Conservation (phyloP, 129 eudicot species). For the Lonicera japonica region DNA sequence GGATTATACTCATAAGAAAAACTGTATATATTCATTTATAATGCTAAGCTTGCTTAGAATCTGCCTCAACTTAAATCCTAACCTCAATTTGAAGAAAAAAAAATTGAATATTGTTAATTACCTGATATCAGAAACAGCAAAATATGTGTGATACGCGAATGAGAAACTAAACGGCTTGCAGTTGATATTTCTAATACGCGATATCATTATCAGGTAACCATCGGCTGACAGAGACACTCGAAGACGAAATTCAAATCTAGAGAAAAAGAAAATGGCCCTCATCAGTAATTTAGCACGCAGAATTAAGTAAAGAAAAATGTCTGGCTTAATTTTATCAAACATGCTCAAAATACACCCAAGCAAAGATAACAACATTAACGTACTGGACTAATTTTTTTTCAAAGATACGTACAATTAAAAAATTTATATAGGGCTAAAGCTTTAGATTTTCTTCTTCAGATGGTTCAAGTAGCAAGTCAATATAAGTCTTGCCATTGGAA, state of each 20-base stretch:
- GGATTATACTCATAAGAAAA: neutral
- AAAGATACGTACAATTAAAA: neutral
- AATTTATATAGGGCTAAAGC: constrained; percentile 78
- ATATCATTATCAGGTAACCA: constrained; percentile 58
- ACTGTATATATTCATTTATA: neutral
- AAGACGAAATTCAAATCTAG: constrained; percentile 77
- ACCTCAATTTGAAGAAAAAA: neutral
- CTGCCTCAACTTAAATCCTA: neutral
- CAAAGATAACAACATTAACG: too few species aligned
- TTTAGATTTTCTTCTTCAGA: constrained; percentile 82
- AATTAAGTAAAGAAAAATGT: neutral
- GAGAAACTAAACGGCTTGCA: constrained; percentile 92
- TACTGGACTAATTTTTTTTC: too few species aligned
- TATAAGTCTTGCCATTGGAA: constrained; percentile 35
- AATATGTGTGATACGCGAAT: constrained; percentile 66
- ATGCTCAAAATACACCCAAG: too few species aligned
- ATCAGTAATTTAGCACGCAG: neutral
- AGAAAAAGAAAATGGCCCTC: constrained; percentile 12
- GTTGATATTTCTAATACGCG: constrained; percentile 74
- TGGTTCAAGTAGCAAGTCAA: constrained; percentile 69
- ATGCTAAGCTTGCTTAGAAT: too few species aligned
- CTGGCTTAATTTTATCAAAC: neutral
- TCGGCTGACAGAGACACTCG: constrained; percentile 61
- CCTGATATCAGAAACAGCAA: constrained; percentile 92
- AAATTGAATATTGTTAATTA: constrained; percentile 5